Base-by-base conservation (phyloP, 2,329 filamentous ascomycete species). In the Colletotrichum truncatum region DNA sequence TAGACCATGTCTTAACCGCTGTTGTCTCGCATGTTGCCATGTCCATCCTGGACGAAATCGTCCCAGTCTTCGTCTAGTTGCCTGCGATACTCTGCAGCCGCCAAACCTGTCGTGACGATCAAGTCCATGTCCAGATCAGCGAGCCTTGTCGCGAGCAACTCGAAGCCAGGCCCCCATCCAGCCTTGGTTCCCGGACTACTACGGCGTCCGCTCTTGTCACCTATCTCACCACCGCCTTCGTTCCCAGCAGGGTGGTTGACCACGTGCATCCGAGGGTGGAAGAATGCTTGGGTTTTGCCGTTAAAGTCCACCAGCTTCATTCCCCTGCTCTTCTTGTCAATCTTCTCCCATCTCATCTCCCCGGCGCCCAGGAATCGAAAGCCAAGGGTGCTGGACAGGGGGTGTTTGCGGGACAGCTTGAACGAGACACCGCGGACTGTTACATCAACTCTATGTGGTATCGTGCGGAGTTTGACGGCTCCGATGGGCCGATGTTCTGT, bases 221-320 rank as follows among this genome's bases (percentile, higher is more conserved):
- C 41, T 36, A 26, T 26, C 34, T 11, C 54, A 11, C 34, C 48
- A 6, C 25, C 54, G 21, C 14, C 9, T 21, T 26, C 48, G 9
- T 14, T 25, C 8, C 39, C 56, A 9, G 18, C 32, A 38, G 14
- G 39, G 21, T 18, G 26, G 53, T 25, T 11, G 46, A 21, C 12
- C n/a, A 46, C 9, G 26, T 52, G 57, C 43, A 63, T 48, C 2
- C 36, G 43, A 21, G 63, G 57, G 32, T 60, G 64, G 30, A 66
- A 66, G 39, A 48, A 26, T 18, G 52, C 59, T 26, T 41, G 46
- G 4, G 16, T 49, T 12, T 53, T 52, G n/a, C 64, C 59, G 26
- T 66, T 64, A 26, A 64, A 57, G 60, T 68, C 67, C 18, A 60
- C 18, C n/a, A 68, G 64, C 41, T 11, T 56, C 32, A 67, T 45